Evolutionary conservation across 208 protist genomes (phyloP).

Genomic region (Porcisia deanei): DNA sequence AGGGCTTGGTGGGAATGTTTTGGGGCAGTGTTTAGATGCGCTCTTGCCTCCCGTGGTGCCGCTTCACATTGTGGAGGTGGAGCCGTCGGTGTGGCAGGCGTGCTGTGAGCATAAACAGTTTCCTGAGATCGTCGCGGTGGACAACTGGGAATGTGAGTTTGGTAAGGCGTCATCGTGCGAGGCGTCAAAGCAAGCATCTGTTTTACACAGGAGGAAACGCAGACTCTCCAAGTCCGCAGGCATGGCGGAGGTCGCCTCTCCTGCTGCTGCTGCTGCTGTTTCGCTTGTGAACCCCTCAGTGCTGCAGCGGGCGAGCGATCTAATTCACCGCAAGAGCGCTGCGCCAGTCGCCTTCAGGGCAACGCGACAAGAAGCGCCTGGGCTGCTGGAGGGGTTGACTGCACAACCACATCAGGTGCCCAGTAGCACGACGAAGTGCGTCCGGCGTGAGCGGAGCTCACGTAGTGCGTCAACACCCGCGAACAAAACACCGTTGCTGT

Average conservation of each 20-base stretch:
- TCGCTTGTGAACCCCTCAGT: neutral
- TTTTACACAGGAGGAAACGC: neutral
- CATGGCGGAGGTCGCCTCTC: neutral
- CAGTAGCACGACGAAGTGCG: neutral
- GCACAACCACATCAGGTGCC: neutral
- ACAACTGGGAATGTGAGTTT: neutral
- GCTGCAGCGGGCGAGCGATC: neutral
- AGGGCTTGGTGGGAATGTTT: conserved; percentile 78
- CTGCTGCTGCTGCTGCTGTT: neutral
- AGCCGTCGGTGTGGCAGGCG: conserved; percentile 63
- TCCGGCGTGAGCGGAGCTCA: neutral
- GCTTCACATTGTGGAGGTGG: conserved; percentile 82
- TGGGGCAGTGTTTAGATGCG: conserved; percentile 71
- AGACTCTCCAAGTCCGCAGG: neutral
- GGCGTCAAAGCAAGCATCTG: neutral
- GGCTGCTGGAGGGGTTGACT: neutral
- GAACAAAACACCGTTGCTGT: neutral
- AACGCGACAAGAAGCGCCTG: neutral
- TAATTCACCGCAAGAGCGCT: neutral
- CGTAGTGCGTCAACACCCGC: neutral
- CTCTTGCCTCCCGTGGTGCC: conserved; percentile 41
- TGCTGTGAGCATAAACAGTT: conserved; percentile 51
- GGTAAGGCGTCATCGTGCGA: neutral
- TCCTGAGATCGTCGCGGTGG: conserved; percentile 20
- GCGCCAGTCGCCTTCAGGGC: conserved; percentile 2